Evolutionary conservation across 169 alveolate genomes (phyloP).

Genomic region (Eimeria maxima): DNA sequence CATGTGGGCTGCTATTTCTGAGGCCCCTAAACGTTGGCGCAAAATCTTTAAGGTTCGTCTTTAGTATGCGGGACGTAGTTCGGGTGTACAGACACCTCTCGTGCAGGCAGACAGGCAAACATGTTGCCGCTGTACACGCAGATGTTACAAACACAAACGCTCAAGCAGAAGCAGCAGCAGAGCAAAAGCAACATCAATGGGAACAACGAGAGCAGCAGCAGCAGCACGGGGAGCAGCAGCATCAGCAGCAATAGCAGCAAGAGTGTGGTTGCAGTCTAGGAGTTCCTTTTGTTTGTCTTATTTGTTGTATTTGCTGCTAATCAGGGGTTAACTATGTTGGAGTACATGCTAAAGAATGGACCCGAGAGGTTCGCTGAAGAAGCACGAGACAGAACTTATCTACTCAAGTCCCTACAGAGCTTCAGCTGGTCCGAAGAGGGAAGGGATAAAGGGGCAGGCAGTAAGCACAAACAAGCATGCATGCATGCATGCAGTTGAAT

Average conservation of each 20-base stretch:
- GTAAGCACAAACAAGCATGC: slow-evolving; percentile 1
- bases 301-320: neutral
- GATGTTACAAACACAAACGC: neutral
- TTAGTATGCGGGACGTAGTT: neutral
- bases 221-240: neutral
- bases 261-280: neutral
- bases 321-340: slow-evolving; percentile 87
- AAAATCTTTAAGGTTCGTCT: slow-evolving; percentile 87
- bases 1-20: slow-evolving; percentile 88
- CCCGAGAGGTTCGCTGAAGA: slow-evolving; percentile 89
- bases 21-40: slow-evolving; percentile 90
- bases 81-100: neutral
- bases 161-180: neutral
- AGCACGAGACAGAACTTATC: slow-evolving; percentile 88
- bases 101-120: no score
- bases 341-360: slow-evolving; percentile 90
- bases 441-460: slow-evolving; percentile 90
- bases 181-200: neutral
- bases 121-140: neutral
- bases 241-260: neutral
- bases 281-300: neutral
- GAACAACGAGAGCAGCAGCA: neutral
- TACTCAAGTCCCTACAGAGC: slow-evolving; percentile 88
- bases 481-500: no score
- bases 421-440: slow-evolving; percentile 90